phyloP scores from a whole-genome alignment of 257 asterid species.

The Marsdenia floribunda region DNA sequence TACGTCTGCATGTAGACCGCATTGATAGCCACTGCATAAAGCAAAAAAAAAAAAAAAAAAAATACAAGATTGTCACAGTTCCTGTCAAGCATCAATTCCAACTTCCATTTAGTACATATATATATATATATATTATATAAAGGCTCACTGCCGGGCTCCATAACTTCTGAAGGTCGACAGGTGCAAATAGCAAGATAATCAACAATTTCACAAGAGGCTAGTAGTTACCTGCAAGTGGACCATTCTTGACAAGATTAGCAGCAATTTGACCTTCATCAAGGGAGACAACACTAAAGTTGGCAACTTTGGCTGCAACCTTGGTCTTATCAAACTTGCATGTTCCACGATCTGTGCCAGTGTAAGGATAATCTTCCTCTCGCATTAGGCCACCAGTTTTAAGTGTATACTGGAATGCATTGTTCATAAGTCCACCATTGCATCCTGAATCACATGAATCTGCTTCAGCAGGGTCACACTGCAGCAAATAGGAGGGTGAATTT shows the following conservation, averaged over 20 bases:
- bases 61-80: neutral
- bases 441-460: slow-evolving; percentile 71
- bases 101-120: neutral
- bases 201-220: neutral
- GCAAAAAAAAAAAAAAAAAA: slow-evolving; percentile 12
- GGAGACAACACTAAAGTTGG: slow-evolving; percentile 87
- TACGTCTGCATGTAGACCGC: slow-evolving; percentile 89
- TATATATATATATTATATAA: neutral
- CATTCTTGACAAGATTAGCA: slow-evolving; percentile 82
- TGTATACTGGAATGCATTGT: slow-evolving; percentile 79
- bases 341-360: slow-evolving; percentile 68
- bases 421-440: slow-evolving; percentile 89
- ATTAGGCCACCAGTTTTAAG: slow-evolving; percentile 84
- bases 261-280: slow-evolving; percentile 85
- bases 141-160: neutral
- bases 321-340: slow-evolving; percentile 71
- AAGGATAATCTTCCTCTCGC: slow-evolving; percentile 82
- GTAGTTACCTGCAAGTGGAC: slow-evolving; percentile 80
- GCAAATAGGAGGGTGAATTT: slow-evolving; percentile 8
- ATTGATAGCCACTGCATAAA: slow-evolving; percentile 71
- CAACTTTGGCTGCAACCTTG: slow-evolving; percentile 71
- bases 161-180: too few relatives aligned
- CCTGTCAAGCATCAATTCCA: neutral
- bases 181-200: neutral
- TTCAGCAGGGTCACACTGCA: slow-evolving; percentile 89